Evolutionary conservation across 2,329 filamentous ascomycete species (phyloP).

Genomic region (Ophiostoma perfectum): DNA sequence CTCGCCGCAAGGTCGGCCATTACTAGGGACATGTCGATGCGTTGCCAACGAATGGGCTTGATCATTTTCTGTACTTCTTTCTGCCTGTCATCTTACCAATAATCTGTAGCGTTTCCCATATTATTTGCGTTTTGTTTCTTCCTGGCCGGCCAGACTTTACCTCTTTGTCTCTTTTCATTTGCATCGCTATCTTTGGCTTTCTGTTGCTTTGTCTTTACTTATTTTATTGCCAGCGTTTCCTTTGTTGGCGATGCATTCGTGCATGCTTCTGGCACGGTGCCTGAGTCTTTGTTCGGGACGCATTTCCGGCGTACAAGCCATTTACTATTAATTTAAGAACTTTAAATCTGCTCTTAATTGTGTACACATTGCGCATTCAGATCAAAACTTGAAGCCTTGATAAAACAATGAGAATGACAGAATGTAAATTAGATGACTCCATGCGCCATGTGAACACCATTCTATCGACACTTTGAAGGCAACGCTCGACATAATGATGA

Average conservation of each 20-base stretch:
- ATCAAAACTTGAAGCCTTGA: too few relatives aligned
- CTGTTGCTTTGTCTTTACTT: not conserved
- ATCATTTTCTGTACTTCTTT: too few relatives aligned
- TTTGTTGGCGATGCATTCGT: not conserved
- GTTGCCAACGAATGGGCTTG: too few relatives aligned
- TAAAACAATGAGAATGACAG: not conserved
- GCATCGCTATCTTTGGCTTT: too few relatives aligned
- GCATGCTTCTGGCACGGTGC: not conserved
- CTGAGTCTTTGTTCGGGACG: not conserved
- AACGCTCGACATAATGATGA: constrained; percentile 1
- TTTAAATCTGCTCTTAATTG: too few relatives aligned
- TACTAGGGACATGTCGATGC: not conserved
- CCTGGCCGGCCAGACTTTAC: not conserved
- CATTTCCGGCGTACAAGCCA: not conserved
- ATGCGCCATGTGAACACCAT: not conserved
- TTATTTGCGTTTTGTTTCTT: not conserved
- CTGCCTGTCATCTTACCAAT: too few relatives aligned
- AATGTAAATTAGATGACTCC: not conserved
- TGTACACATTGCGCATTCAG: too few relatives aligned
- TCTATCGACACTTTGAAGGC: not conserved
- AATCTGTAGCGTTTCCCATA: too few relatives aligned
- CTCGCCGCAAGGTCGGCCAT: constrained; percentile 42
- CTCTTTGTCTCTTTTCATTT: not conserved
- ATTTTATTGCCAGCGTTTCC: constrained; percentile 4
- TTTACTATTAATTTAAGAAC: not conserved